phyloP scores from a whole-genome alignment of 2,329 filamentous ascomycete genomes.

The Thielaviopsis euricoi region DNA sequence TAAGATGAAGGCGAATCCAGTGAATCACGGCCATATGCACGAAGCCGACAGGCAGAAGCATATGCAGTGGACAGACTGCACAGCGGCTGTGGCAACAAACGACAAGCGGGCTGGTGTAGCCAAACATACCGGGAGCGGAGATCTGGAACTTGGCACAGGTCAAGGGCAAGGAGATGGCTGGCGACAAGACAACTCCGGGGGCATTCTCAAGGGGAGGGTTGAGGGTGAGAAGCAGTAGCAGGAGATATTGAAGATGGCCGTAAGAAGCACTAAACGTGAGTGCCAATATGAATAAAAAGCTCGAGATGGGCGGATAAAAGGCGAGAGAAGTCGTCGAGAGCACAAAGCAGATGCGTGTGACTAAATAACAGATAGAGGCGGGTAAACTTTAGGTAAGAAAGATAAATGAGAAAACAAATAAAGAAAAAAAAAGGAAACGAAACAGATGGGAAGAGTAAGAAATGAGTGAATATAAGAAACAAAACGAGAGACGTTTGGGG shows the following conservation, averaged over 20 bases:
- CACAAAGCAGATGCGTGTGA: no score
- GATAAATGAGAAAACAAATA: background rate
- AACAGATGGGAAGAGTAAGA: background rate
- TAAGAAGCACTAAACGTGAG: background rate
- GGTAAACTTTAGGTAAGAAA: no score
- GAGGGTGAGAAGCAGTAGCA: background rate
- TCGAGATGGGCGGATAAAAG: background rate
- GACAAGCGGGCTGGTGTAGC: background rate
- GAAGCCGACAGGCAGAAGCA: background rate
- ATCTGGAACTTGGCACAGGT: background rate
- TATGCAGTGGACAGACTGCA: background rate
- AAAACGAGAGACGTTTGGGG: background rate
- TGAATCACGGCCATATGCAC: background rate
- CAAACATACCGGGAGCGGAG: background rate
- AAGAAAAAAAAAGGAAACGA: background rate
- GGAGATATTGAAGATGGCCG: background rate
- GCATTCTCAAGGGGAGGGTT: background rate
- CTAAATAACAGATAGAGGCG: no score
- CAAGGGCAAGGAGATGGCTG: background rate
- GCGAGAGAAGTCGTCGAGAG: no score
- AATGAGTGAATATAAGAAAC: background rate
- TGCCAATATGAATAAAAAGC: background rate
- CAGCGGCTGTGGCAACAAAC: no score
- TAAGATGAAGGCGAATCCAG: background rate
- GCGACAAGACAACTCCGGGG: background rate